These are phyloP conservation scores for Coprinellus aureogranulatus DNA, from an alignment of 768 basidiomycete genomes.

Conservation along the genomic window DNA sequence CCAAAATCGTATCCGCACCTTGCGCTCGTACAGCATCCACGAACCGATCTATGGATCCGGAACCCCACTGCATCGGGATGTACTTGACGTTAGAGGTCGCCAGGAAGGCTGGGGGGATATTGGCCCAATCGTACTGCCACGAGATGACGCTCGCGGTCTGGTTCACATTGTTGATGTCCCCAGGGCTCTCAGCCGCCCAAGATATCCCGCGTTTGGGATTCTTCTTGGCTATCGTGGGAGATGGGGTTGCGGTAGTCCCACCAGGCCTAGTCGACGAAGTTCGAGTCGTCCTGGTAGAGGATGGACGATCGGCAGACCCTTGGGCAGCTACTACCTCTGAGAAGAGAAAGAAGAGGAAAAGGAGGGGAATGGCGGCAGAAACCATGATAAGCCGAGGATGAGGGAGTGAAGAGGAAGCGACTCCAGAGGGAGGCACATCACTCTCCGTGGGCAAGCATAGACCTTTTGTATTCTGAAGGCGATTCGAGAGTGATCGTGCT, in stretches of 20 bases:
- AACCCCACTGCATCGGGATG: slow-evolving; percentile 56
- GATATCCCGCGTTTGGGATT: slow-evolving; percentile 49
- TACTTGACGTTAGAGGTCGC: slow-evolving; percentile 43
- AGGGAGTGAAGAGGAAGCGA: not conserved
- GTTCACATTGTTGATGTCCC: slow-evolving; percentile 44
- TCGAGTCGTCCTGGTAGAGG: not conserved
- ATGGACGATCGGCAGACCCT: not conserved
- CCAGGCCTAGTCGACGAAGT: not conserved
- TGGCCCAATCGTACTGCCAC: slow-evolving; percentile 59
- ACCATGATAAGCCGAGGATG: slow-evolving; percentile 1
- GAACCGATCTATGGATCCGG: slow-evolving; percentile 37
- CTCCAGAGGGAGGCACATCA: not conserved
- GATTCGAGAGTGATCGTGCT: not conserved
- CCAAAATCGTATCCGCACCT: slow-evolving; percentile 51
- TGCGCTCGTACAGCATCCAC: slow-evolving; percentile 38
- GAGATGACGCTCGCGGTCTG: slow-evolving; percentile 40
- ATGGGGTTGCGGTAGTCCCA: slow-evolving; percentile 7
- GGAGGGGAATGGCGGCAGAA: not conserved
- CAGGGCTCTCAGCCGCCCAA: slow-evolving; percentile 38
- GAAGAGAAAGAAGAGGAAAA: not conserved
- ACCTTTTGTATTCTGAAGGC: too few relatives aligned
- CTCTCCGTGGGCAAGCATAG: not conserved
- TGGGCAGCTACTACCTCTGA: not conserved
- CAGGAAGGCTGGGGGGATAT: slow-evolving; percentile 40
- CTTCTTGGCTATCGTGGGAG: slow-evolving; percentile 22